phyloP scores from a whole-genome alignment of 2,329 filamentous ascomycete species.

The Calonectria hawksworthii region DNA sequence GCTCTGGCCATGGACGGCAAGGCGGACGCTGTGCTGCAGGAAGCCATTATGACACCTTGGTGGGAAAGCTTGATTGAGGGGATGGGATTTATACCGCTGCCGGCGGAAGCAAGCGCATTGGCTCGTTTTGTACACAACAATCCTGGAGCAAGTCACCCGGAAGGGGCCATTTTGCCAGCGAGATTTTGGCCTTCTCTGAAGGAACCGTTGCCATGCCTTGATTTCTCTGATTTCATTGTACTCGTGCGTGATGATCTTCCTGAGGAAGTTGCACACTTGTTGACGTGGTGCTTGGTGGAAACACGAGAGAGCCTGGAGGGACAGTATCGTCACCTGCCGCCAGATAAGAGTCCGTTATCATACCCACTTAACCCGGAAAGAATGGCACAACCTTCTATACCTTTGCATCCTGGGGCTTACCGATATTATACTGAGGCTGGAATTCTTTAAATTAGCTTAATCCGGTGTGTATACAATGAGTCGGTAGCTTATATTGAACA shows the following conservation, averaged over 20 bases:
- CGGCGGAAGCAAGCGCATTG: not conserved
- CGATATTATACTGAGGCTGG: slow-evolving; percentile 2
- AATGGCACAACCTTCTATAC: not conserved
- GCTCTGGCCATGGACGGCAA: not conserved
- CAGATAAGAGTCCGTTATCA: slow-evolving; percentile 3
- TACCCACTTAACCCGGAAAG: not conserved
- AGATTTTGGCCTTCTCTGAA: not conserved
- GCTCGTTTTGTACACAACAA: not conserved
- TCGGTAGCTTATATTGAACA: no score
- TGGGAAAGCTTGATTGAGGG: not conserved
- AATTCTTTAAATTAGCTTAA: not conserved
- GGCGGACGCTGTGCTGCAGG: slow-evolving; percentile 1
- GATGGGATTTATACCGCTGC: not conserved
- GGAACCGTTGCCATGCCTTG: not conserved
- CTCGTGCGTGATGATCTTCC: slow-evolving; percentile 13
- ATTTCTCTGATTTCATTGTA: slow-evolving; percentile 1
- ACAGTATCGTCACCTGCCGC: slow-evolving; percentile 4
- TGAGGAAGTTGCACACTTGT: slow-evolving; percentile 1
- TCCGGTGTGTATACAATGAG: no score
- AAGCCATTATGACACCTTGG: slow-evolving; percentile 16
- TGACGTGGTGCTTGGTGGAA: slow-evolving; percentile 8
- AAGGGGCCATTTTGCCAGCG: not conserved
- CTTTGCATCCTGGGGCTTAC: not conserved
- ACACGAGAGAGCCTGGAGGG: not conserved
- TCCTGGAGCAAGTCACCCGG: not conserved